Conservation (phyloP, 305 asterid species). For the Ilex paraguariensis region DNA sequence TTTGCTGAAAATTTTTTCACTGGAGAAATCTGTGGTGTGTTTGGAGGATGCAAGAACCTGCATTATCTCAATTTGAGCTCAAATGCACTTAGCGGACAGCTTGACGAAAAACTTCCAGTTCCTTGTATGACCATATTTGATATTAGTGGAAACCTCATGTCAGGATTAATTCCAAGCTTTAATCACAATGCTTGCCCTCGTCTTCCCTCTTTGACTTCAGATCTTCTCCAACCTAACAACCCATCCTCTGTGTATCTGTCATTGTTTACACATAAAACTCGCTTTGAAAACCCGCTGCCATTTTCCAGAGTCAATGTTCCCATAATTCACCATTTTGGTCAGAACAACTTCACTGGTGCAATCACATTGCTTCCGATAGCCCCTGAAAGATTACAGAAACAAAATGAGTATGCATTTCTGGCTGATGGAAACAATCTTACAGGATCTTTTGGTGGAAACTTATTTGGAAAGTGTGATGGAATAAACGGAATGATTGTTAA, state of each 20-base stretch:
- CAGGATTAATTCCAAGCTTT: constrained; percentile 18
- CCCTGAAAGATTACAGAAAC: neutral
- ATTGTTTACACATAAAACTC: constrained; percentile 10
- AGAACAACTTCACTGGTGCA: constrained; percentile 12
- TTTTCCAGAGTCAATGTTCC: neutral
- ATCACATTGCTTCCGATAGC: constrained; percentile 12
- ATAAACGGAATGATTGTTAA: constrained; percentile 10
- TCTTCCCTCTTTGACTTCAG: constrained; percentile 5
- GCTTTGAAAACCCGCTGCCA: constrained; percentile 4
- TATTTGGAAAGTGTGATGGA: constrained; percentile 11
- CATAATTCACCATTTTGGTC: constrained; percentile 17
- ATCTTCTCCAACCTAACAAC: constrained; percentile 5
- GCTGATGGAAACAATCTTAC: constrained; percentile 17
- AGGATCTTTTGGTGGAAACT: constrained; percentile 7
- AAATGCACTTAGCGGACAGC: constrained; percentile 17
- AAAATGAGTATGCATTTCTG: constrained; percentile 12
- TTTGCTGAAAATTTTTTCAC: constrained; percentile 26
- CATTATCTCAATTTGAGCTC: constrained; percentile 29
- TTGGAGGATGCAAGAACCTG: constrained; percentile 20
- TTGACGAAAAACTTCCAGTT: constrained; percentile 15
- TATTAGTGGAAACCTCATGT: constrained; percentile 22
- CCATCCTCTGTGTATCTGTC: constrained; percentile 16
- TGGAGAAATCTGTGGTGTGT: constrained; percentile 14
- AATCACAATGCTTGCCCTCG: constrained; percentile 6
- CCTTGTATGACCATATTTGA: constrained; percentile 23